Percentiles rank a stretch among this genome's conserved stretches.
Conservation (phyloP, 495 filamentous ascomycete genomes). For the Chaetomidium leptoderma region DNA sequence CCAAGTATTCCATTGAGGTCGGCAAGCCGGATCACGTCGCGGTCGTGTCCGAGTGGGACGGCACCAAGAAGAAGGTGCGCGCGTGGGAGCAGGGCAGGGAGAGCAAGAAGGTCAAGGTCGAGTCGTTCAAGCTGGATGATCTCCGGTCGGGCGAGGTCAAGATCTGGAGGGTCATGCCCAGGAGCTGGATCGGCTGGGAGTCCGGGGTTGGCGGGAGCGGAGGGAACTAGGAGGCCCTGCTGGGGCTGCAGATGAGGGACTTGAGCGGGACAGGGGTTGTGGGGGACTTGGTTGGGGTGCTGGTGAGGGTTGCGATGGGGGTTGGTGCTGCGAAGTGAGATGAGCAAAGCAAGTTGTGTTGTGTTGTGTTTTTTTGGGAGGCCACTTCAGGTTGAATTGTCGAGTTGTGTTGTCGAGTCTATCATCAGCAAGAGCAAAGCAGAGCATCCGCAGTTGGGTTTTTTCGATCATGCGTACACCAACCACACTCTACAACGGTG, state of each 20-base stretch:
- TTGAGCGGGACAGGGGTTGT: background rate
- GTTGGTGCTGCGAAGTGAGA: constrained; percentile 5
- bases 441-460: constrained; percentile 1
- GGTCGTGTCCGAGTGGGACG: constrained; percentile 98
- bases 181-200: constrained; percentile 89
- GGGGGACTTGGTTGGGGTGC: constrained; percentile 11
- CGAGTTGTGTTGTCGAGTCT: background rate
- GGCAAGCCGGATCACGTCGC: constrained; percentile 92
- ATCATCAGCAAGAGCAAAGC: constrained; percentile 1
- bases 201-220: constrained; percentile 4
- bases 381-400: background rate
- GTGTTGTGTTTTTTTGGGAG: background rate
- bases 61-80: constrained; percentile 94
- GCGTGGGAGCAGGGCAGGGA: constrained; percentile 95
- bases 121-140: constrained; percentile 91
- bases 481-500: background rate
- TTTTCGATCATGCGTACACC: background rate
- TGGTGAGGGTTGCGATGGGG: constrained; percentile 16
- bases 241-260: constrained; percentile 15
- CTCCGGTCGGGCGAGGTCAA: constrained; percentile 91
- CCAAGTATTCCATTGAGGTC: constrained; percentile 85
- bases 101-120: constrained; percentile 87
- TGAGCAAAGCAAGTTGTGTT: background rate
- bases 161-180: constrained; percentile 93
- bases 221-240: constrained; percentile 27